Base-by-base conservation (phyloP, 441 rosid species). In the Iberis amara region DNA sequence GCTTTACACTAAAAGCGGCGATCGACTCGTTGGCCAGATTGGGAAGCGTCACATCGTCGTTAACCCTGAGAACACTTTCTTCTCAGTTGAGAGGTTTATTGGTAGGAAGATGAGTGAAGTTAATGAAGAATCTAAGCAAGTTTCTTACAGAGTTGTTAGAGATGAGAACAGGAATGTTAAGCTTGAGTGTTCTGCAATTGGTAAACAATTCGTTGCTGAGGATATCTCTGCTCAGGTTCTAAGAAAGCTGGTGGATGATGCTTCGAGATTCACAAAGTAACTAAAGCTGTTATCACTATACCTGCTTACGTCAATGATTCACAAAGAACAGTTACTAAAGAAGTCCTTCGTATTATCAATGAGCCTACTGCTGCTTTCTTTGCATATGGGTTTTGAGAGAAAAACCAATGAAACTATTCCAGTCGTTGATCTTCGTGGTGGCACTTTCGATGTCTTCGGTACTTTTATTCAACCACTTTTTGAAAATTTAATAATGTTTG, bases 291-390 rank as follows among this genome's bases (percentile, higher is more conserved):
- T 15, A 79, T 92, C 7, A 88, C 98, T 6, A 96, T 92, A 3
- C 96, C 96, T 52, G 98, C 98, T 54, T 92, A 92, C 77, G 88
- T 92, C 62, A 92, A 92, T 55, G 98, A 86, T 59, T 92, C 98
- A 0, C 98, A 92, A 68, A 78, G 98, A 45, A 88, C 96, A 38
- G 96, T 96, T 3, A 92, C 96, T 4, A 92, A 92, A 63, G 98
- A 92, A 55, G 96, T 92, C 66, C 95, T 92, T 39, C 85, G 96
- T 11, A 92, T 92, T 52, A 92, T 92, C 59, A 92, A 88, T 28
- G 96, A 92, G 51, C 96, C 98, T 2, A 88, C 98, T 14, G 96
- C 98, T 67, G 98, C 98, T 27, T 88, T 96, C 0, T 69, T 92
- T 73, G 98, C 98, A 0, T 88, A 92, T 68, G 98, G 96, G 4